phyloP scores from a whole-genome alignment of 2,329 filamentous ascomycete genomes.

The Claviceps capensis region DNA sequence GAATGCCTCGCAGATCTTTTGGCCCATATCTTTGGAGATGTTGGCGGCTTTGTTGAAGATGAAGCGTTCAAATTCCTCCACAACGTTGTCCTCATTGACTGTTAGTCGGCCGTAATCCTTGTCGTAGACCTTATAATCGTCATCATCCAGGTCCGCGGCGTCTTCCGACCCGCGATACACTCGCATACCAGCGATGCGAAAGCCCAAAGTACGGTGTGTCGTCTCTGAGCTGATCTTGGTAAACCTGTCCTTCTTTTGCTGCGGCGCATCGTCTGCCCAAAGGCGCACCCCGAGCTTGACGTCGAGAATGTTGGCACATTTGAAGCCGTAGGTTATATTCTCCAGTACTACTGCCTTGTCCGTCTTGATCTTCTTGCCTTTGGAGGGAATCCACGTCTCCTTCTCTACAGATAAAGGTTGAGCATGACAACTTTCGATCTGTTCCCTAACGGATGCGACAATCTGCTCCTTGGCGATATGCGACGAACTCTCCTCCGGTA shows the following conservation, averaged over 20 bases:
- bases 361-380: slow-evolving; percentile 53
- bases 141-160: slow-evolving; percentile 34
- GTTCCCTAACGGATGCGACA: slow-evolving; percentile 18
- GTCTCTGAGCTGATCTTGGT: slow-evolving; percentile 44
- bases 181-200: slow-evolving; percentile 52
- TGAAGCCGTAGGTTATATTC: slow-evolving; percentile 71
- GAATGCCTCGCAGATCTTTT: slow-evolving; percentile 40
- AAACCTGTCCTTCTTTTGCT: slow-evolving; percentile 45
- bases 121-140: slow-evolving; percentile 46
- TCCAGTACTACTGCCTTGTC: slow-evolving; percentile 72
- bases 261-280: slow-evolving; percentile 62
- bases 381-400: slow-evolving; percentile 33
- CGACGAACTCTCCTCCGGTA: slow-evolving; percentile 23
- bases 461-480: slow-evolving; percentile 21
- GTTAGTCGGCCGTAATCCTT: slow-evolving; percentile 45
- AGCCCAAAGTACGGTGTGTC: slow-evolving; percentile 46
- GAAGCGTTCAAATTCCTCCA: slow-evolving; percentile 40
- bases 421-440: slow-evolving; percentile 14
- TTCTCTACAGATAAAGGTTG: slow-evolving; percentile 8
- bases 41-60: slow-evolving; percentile 44
- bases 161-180: slow-evolving; percentile 45
- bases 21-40: slow-evolving; percentile 45
- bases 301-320: slow-evolving; percentile 78
- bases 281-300: slow-evolving; percentile 78
- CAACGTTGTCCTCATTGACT: slow-evolving; percentile 40